These are phyloP conservation scores for Elymus sibiricus DNA, from an alignment of 176 grass and related monocot genomes.

Conservation along the genomic window DNA sequence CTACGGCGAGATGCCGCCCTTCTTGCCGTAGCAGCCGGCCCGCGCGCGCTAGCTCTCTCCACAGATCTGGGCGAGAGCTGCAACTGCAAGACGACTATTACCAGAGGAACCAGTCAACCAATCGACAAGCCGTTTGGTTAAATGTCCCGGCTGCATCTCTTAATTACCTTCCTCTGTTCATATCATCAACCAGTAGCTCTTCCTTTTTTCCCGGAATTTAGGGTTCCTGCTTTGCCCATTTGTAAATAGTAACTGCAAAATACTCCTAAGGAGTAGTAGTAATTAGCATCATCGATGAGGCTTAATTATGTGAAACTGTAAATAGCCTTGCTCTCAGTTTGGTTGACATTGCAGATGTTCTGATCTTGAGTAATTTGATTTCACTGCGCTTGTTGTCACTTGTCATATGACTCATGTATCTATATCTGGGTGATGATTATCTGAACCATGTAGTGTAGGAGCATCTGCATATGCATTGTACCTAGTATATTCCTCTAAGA, in stretches of 20 bases:
- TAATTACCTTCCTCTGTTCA: neutral
- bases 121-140: neutral
- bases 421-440: neutral
- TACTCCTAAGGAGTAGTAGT: neutral
- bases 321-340: neutral
- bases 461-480: neutral
- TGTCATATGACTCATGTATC: neutral
- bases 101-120: neutral
- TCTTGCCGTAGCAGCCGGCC: constrained; percentile 41
- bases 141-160: constrained; percentile 6
- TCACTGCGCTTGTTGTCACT: neutral
- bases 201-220: too few relatives aligned
- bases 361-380: neutral
- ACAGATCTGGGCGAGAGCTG: constrained; percentile 3
- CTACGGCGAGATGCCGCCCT: constrained; percentile 30
- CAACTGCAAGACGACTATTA: neutral
- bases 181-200: too few relatives aligned
- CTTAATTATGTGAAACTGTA: neutral
- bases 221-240: constrained; percentile 33
- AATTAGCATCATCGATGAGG: neutral
- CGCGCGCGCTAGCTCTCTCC: neutral
- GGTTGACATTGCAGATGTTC: neutral
- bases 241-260: constrained; percentile 24
- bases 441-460: neutral
- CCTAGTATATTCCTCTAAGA: neutral